Conservation (phyloP, 2,329 filamentous ascomycete species). For the Truncatella angustata region DNA sequence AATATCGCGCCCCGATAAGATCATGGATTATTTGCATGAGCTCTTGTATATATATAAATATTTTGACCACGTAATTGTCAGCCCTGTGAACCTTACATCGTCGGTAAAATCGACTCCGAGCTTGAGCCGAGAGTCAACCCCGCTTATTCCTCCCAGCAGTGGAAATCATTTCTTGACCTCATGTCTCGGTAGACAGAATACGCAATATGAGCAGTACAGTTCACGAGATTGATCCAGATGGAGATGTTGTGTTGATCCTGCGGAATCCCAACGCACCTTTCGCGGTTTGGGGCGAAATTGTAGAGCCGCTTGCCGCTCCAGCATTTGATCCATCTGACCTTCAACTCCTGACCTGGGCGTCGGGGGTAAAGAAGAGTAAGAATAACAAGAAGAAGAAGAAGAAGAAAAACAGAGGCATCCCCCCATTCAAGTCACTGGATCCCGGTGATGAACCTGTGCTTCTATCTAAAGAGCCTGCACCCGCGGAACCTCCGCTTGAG, state of each 20-base stretch:
- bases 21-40: too few relatives aligned
- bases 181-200: too few relatives aligned
- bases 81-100: too few relatives aligned
- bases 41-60: too few relatives aligned
- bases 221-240: background rate
- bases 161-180: too few relatives aligned
- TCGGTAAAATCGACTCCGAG: too few relatives aligned
- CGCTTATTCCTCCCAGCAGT: too few relatives aligned
- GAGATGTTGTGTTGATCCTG: background rate
- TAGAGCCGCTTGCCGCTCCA: too few relatives aligned
- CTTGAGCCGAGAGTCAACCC: too few relatives aligned
- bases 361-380: background rate
- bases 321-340: background rate
- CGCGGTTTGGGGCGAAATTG: background rate
- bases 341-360: background rate
- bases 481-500: background rate
- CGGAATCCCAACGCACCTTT: background rate
- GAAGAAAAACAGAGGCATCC: background rate
- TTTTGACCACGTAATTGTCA: too few relatives aligned
- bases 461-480: background rate
- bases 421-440: background rate
- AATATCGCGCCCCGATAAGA: too few relatives aligned
- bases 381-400: background rate
- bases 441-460: background rate
- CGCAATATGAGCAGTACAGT: background rate